Evolutionary conservation across 2,329 filamentous ascomycete species (phyloP).

Genomic region (Tetracladium maxilliforme): DNA sequence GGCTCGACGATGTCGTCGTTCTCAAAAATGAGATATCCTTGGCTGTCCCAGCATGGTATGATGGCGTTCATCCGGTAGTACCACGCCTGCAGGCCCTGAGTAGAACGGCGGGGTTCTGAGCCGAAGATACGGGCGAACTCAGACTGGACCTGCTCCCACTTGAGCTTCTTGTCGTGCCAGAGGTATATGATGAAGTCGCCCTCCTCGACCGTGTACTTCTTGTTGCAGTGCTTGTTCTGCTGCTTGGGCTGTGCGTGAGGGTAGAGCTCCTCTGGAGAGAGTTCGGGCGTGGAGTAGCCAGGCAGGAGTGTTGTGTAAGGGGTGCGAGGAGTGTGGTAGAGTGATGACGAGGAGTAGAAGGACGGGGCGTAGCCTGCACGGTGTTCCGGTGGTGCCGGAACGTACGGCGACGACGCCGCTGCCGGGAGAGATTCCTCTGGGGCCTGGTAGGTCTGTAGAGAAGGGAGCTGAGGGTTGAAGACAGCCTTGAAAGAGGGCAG

Average conservation of each 20-base stretch:
- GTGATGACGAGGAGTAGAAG: too few species aligned
- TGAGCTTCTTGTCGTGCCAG: slow-evolving; percentile 1
- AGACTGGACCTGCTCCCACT: slow-evolving; percentile 1
- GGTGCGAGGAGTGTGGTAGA: too few species aligned
- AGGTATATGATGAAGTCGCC: slow-evolving; percentile 2
- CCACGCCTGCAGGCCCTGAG: slow-evolving; percentile 1
- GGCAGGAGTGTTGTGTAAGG: too few species aligned
- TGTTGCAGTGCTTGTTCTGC: slow-evolving; percentile 2
- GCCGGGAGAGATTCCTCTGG: too few species aligned
- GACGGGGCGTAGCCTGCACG: too few species aligned
- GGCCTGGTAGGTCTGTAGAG: too few species aligned
- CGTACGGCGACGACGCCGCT: too few species aligned
- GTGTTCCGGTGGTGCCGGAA: too few species aligned
- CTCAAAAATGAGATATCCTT: slow-evolving; percentile 1
- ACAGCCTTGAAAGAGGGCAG: too few species aligned
- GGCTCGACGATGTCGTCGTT: not conserved
- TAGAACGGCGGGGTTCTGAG: not conserved
- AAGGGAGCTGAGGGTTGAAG: too few species aligned
- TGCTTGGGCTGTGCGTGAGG: too few species aligned
- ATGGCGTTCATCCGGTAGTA: slow-evolving; percentile 3
- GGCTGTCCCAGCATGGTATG: slow-evolving; percentile 1
- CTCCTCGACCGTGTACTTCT: slow-evolving; percentile 2
- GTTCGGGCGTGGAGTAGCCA: too few species aligned
- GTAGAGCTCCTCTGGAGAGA: slow-evolving; percentile 3
- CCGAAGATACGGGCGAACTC: slow-evolving; percentile 1